Percentiles rank a stretch among this genome's conserved stretches.
phyloP scores from a whole-genome alignment of 2,329 filamentous ascomycete species.

The Tolypocladium endophyticum region DNA sequence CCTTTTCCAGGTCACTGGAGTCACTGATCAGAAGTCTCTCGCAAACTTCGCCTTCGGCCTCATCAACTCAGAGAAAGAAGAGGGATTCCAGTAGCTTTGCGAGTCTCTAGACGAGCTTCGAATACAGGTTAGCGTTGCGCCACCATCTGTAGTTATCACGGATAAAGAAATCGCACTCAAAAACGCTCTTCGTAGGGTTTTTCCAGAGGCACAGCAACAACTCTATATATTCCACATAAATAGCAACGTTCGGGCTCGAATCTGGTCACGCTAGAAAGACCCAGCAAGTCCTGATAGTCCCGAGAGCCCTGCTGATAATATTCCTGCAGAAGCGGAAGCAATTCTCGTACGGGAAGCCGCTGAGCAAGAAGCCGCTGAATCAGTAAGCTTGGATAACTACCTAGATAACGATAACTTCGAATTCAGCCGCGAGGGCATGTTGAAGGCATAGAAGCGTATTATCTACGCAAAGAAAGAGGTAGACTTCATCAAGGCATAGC shows the following conservation, averaged over 20 bases:
- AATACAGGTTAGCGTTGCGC: neutral
- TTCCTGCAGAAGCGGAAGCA: neutral
- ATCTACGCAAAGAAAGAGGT: neutral
- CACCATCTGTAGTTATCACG: neutral
- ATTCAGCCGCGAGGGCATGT: neutral
- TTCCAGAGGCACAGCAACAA: neutral
- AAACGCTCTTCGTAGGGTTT: neutral
- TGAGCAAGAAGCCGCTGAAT: too few species aligned
- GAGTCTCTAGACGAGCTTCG: neutral
- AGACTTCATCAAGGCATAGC: neutral
- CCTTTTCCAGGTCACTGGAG: too few species aligned
- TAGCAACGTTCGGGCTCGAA: neutral
- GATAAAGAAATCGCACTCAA: neutral
- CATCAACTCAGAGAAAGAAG: too few species aligned
- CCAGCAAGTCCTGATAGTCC: neutral
- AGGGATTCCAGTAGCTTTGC: too few species aligned
- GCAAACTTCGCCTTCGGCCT: too few species aligned
- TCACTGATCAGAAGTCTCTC: too few species aligned
- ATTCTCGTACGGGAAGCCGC: neutral
- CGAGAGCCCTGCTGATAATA: neutral
- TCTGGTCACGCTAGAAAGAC: neutral
- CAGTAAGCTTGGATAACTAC: too few species aligned
- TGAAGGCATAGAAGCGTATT: neutral
- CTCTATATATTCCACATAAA: neutral
- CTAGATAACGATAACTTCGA: neutral